Evolutionary conservation across 106 monocot species (phyloP).

Genomic region (Apostasia ramifera): DNA sequence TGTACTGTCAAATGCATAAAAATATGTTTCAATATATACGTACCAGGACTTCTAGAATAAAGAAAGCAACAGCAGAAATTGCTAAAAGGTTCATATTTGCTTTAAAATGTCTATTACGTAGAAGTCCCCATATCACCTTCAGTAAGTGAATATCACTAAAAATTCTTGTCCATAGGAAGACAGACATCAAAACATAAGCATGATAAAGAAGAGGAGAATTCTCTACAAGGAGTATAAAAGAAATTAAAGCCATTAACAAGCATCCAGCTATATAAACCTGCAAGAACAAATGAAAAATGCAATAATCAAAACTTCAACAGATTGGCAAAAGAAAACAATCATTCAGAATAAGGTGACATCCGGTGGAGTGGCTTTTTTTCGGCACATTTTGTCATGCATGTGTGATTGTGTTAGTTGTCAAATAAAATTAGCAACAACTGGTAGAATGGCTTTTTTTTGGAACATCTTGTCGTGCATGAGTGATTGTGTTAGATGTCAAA

Average conservation of each 20-base stretch:
- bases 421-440: no score
- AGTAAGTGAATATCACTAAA: conserved; percentile 37
- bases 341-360: neutral
- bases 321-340: neutral
- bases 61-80: conserved; percentile 27
- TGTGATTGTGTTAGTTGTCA: no score
- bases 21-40: conserved; percentile 2
- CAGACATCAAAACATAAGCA: conserved; percentile 64
- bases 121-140: conserved; percentile 38
- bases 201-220: conserved; percentile 80
- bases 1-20: neutral
- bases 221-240: conserved; percentile 64
- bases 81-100: conserved; percentile 34
- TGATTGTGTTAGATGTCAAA: no score
- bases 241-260: conserved; percentile 43
- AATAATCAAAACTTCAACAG: conserved; percentile 1
- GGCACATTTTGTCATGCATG: no score
- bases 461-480: no score
- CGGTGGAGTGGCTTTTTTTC: no score
- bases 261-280: conserved; percentile 69
- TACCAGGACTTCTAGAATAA: conserved; percentile 87
- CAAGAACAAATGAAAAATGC: conserved; percentile 4
- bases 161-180: conserved; percentile 71
- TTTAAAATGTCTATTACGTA: conserved; percentile 24
- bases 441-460: no score